A percentile compares a stretch with the other conserved stretches of the same genome.
Evolutionary conservation across 164 flowering plant genomes (phyloP).

Genomic region (Magnolia changhungtana): DNA sequence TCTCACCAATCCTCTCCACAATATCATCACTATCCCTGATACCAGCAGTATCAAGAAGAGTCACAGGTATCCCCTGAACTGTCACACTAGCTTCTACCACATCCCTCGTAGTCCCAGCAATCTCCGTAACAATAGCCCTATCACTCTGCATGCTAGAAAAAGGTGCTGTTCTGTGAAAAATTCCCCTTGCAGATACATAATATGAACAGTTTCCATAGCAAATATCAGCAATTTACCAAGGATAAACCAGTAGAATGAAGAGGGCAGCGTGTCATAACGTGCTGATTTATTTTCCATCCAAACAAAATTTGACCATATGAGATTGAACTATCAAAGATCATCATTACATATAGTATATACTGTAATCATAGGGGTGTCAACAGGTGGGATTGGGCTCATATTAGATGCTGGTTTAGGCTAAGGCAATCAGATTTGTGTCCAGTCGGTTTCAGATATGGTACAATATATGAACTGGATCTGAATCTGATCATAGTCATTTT

Average conservation of each 20-base stretch:
- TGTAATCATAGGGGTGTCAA: too few species aligned
- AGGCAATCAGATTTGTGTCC: too few species aligned
- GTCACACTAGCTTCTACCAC: conserved; percentile 80
- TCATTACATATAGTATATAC: too few species aligned
- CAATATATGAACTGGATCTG: too few species aligned
- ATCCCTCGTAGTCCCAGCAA: conserved; percentile 97
- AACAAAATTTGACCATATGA: too few species aligned
- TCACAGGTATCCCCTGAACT: conserved; percentile 79
- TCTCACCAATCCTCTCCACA: conserved; percentile 90
- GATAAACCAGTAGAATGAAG: background rate
- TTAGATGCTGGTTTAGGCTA: too few species aligned
- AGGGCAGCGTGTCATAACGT: too few species aligned
- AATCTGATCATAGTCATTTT: too few species aligned
- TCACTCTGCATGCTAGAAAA: conserved; percentile 90
- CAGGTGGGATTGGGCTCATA: too few species aligned
- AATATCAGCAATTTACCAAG: background rate
- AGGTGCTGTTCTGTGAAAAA: conserved; percentile 15
- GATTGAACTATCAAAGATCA: too few species aligned
- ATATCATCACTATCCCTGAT: conserved; percentile 84
- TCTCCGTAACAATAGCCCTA: conserved; percentile 92
- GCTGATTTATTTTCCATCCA: too few species aligned
- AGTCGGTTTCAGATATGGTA: too few species aligned
- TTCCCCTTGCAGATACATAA: background rate
- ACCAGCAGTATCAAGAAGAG: conserved; percentile 97
- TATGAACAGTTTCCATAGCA: background rate